phyloP scores from a whole-genome alignment of 805 yeast genomes.

The Ogataea allantospora region DNA sequence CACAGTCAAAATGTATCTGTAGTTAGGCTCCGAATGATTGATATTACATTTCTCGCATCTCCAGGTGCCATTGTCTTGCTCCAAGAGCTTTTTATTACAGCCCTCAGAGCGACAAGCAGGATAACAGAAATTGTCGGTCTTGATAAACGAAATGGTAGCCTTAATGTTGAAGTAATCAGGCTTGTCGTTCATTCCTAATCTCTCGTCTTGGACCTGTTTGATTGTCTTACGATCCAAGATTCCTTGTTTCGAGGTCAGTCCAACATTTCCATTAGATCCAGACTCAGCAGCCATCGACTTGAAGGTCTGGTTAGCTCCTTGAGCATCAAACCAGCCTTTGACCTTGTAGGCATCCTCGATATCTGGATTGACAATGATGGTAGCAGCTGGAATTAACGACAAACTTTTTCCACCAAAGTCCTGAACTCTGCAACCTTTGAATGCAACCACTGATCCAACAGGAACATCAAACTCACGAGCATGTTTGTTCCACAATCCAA shows the following conservation, averaged over 20 bases:
- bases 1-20: conserved; percentile 76
- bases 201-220: conserved; percentile 59
- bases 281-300: conserved; percentile 57
- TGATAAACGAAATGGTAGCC: conserved; percentile 70
- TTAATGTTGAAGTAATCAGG: conserved; percentile 77
- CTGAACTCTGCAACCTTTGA: conserved; percentile 85
- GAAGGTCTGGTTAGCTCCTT: conserved; percentile 64
- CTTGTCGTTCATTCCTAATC: conserved; percentile 70
- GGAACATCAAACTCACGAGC: conserved; percentile 76
- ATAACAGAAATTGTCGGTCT: conserved; percentile 76
- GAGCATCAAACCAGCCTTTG: conserved; percentile 93
- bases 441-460: conserved; percentile 82
- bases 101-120: conserved; percentile 81
- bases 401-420: conserved; percentile 87
- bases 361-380: conserved; percentile 80
- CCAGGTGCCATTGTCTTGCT: conserved; percentile 74
- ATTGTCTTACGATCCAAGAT: conserved; percentile 64
- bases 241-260: conserved; percentile 37
- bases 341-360: conserved; percentile 81
- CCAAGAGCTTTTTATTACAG: conserved; percentile 83
- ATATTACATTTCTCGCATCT: conserved; percentile 90
- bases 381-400: conserved; percentile 76
- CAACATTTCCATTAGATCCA: conserved; percentile 33
- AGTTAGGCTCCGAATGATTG: conserved; percentile 63
- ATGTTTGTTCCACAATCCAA: conserved; percentile 88